Percentiles rank a stretch among this genome's conserved stretches.
Conservation (phyloP, 2,329 filamentous ascomycete genomes). For the Sporothrix pallida region DNA sequence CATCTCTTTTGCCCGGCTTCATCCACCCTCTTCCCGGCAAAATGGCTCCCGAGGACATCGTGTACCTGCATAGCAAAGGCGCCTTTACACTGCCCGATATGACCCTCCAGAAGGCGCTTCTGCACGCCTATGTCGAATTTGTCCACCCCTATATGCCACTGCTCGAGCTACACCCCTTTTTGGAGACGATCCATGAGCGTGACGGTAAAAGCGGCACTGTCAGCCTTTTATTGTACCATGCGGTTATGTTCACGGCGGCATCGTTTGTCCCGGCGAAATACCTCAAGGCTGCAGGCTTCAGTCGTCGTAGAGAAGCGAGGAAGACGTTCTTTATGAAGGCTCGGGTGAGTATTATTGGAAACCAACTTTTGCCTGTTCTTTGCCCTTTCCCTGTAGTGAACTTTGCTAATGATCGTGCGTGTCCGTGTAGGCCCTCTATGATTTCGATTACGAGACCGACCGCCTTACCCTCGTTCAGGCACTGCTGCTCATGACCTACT, state of each 20-base stretch:
- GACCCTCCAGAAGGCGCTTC: constrained; percentile 76
- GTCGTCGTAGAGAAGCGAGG: constrained; percentile 77
- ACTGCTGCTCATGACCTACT: constrained; percentile 91
- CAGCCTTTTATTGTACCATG: constrained; percentile 88
- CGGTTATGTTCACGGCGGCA: constrained; percentile 91
- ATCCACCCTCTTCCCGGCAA: constrained; percentile 79
- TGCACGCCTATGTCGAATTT: constrained; percentile 84
- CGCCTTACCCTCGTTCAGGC: constrained; percentile 88
- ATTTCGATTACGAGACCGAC: constrained; percentile 93
- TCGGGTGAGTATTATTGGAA: constrained; percentile 62
- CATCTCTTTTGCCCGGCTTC: constrained; percentile 65
- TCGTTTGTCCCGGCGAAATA: constrained; percentile 84
- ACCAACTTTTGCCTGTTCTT: too few relatives aligned
- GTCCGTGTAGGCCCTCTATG: constrained; percentile 73
- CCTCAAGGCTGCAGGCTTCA: constrained; percentile 77
- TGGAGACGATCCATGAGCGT: constrained; percentile 64
- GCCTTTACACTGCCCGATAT: constrained; percentile 76
- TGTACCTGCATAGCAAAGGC: constrained; percentile 83
- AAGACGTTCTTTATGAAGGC: constrained; percentile 90
- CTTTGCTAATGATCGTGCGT: constrained; percentile 35
- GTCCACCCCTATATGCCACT: constrained; percentile 95
- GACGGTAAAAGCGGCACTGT: constrained; percentile 74
- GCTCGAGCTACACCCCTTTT: constrained; percentile 69
- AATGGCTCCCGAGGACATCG: constrained; percentile 80
- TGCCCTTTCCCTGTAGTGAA: too few relatives aligned